These are phyloP conservation scores for Ophiostoma sp. DNA, from an alignment of 2,329 filamentous ascomycete genomes.

Conservation along the genomic window DNA sequence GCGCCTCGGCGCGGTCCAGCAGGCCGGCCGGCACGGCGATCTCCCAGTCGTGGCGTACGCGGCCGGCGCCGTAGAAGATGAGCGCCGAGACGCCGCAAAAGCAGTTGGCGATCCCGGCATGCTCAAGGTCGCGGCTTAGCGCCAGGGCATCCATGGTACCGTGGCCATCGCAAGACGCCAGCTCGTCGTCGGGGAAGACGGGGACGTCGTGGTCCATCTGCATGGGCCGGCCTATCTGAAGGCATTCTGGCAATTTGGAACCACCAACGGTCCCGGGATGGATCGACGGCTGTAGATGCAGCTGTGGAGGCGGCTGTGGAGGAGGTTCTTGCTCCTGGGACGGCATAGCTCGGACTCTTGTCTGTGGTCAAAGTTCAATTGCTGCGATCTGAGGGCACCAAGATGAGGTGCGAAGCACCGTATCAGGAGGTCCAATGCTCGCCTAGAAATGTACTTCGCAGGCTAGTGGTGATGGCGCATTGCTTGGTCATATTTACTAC, in stretches of 20 bases:
- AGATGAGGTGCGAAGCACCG: no score
- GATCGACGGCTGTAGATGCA: no score
- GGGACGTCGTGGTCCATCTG: conserved; percentile 5
- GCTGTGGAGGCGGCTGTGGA: no score
- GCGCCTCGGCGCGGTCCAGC: conserved; percentile 5
- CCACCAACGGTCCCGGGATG: neutral
- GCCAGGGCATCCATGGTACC: conserved; percentile 6
- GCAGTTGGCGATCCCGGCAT: neutral
- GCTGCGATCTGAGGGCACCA: neutral
- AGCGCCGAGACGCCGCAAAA: conserved; percentile 17
- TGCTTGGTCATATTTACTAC: no score
- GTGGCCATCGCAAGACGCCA: neutral
- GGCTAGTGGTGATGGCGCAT: no score
- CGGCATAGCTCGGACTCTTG: neutral
- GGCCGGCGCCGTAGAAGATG: conserved; percentile 15
- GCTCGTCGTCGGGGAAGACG: neutral
- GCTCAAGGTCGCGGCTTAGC: neutral
- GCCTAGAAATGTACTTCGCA: no score
- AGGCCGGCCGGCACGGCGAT: neutral
- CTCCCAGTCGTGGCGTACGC: conserved; percentile 1
- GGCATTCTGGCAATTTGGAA: neutral
- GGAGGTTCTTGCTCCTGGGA: neutral
- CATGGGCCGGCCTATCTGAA: neutral
- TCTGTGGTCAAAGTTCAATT: neutral
- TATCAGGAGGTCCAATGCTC: neutral